Base-by-base conservation (phyloP, 1,284 basidiomycete genomes). In the Cutaneotrichosporon daszewskae region DNA sequence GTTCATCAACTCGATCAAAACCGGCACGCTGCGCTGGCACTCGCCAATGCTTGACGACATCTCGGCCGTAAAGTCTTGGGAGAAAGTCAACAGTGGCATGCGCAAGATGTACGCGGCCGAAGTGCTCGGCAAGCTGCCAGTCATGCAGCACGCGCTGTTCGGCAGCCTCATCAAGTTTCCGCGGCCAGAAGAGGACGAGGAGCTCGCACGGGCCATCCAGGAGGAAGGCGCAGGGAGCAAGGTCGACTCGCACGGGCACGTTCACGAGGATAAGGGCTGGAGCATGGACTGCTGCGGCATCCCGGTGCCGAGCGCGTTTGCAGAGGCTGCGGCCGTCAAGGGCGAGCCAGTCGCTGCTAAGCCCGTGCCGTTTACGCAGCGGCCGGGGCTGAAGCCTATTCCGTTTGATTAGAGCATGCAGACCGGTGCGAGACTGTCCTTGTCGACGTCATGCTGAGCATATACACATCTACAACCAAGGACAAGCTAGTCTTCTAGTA, bases 31-130 rank as follows among this genome's bases (percentile, higher is more conserved):
- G 3, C 79, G 92, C 38, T 98, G 94, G 95, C 95, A 98, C 72
- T 96, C 90, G 1, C 95, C 94, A 1, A 98, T 98, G 94, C 79
- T 98, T 11, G 90, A 97, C 64, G 94, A 97, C 66, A 98, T 98
- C 49, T 94, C 90, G 0, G 89, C 84, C 4, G 94, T 95, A 43
- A 95, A 92, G 72, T 87, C 88, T 2, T 97, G 92, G 92, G 83
- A 86, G 62, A 97, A 97, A 68, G 90, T 97, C 53, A 96, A 98
- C 68, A 73, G 77, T n/a, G 95, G 94, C 10, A 96, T 98, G 90
- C 78, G 87, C 68, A 98, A 97, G 72, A 98, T 98, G 94, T 97
- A 92, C 71, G 78, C 78, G 29, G 92, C 89, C 26, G 92, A 98
- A 68, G 95, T 98, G 1, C 77, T 98, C 16, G 84, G 84, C 45